Evolutionary conservation across 2,329 filamentous ascomycete genomes (phyloP).

Genomic region (Cladophialophora carrionii): DNA sequence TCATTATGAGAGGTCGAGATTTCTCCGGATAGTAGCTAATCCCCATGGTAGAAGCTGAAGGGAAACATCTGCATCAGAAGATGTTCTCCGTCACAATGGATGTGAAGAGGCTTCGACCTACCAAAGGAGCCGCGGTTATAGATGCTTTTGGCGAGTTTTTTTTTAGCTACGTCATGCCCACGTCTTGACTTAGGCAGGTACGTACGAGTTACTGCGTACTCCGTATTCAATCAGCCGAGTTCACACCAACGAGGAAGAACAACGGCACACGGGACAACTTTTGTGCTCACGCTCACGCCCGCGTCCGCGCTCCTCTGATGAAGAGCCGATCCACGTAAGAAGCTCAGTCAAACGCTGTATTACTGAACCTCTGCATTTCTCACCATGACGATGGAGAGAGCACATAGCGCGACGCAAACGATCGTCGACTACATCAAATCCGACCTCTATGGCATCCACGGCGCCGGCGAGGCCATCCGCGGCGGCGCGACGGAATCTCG

Average conservation of each 20-base stretch:
- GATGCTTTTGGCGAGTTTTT: neutral
- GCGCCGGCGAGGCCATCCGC: conserved; percentile 48
- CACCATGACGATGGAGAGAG: conserved; percentile 14
- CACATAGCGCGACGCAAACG: conserved; percentile 15
- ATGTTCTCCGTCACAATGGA: neutral
- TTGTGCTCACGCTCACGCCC: neutral
- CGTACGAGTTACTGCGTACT: too few species aligned
- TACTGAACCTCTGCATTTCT: neutral
- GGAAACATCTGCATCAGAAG: neutral
- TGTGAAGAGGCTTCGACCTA: neutral
- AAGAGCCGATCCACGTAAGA: neutral
- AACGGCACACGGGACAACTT: too few species aligned
- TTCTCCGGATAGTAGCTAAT: neutral
- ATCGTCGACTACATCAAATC: conserved; percentile 23
- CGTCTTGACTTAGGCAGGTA: too few species aligned
- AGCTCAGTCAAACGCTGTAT: neutral
- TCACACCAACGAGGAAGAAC: neutral
- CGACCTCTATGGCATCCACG: conserved; percentile 40
- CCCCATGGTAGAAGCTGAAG: too few species aligned
- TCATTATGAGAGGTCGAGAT: too few species aligned
- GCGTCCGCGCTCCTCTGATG: neutral
- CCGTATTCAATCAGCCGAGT: neutral
- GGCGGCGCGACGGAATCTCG: conserved; percentile 46
- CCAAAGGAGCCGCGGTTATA: neutral
- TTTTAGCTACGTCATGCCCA: conserved; percentile 14